These are phyloP conservation scores for Ambrosia hybrid DNA, from an alignment of 140 eudicot genomes.

Conservation along the genomic window DNA sequence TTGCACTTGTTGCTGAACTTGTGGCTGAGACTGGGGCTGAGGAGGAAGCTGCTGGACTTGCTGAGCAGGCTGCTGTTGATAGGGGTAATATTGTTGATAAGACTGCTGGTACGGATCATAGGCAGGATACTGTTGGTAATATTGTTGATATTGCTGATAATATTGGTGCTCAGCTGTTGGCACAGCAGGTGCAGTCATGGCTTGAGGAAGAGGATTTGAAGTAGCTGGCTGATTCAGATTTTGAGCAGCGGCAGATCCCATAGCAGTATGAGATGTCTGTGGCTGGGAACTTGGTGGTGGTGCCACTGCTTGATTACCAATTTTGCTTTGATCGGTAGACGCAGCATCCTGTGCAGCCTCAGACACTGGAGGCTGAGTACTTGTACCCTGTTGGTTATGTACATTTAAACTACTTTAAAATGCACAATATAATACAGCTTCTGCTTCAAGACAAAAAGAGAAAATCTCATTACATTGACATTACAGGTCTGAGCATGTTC, in stretches of 20 bases:
- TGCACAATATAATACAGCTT: neutral
- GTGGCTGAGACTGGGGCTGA: slow-evolving; percentile 49
- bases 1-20: slow-evolving; percentile 43
- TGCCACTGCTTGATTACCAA: slow-evolving; percentile 37
- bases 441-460: neutral
- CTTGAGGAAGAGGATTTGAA: slow-evolving; percentile 47
- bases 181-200: slow-evolving; percentile 41
- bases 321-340: slow-evolving; percentile 41
- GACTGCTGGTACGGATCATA: slow-evolving; percentile 86
- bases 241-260: slow-evolving; percentile 45
- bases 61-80: slow-evolving; percentile 59
- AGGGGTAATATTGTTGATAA: slow-evolving; percentile 70
- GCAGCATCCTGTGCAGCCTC: slow-evolving; percentile 47
- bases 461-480: slow-evolving; percentile 45
- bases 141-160: slow-evolving; percentile 64
- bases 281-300: slow-evolving; percentile 56
- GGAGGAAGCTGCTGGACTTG: slow-evolving; percentile 52
- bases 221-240: slow-evolving; percentile 46
- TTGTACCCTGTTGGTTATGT: slow-evolving; percentile 56
- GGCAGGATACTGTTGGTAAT: slow-evolving; percentile 78
- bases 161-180: slow-evolving; percentile 64
- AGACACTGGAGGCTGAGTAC: slow-evolving; percentile 47
- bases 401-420: slow-evolving; percentile 12
- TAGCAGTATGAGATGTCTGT: slow-evolving; percentile 44
- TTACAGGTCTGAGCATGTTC: slow-evolving; percentile 92